Evolutionary conservation across 306 rosid genomes (phyloP).

Genomic region (Pyrus pyrifolia): DNA sequence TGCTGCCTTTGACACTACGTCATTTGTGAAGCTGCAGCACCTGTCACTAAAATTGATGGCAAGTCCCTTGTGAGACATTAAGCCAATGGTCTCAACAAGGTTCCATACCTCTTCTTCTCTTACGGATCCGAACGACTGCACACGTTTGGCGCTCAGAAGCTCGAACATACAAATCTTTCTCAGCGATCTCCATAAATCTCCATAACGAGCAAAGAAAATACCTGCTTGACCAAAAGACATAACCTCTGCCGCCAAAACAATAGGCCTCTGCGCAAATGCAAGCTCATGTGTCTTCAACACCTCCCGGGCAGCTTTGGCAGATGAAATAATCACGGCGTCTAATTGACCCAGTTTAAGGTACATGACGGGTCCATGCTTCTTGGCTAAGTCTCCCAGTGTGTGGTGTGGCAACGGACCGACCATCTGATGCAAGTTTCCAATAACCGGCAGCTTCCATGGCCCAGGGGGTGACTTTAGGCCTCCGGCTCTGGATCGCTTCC

Average conservation of each 20-base stretch:
- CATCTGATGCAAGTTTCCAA: slow-evolving; percentile 15
- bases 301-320: neutral
- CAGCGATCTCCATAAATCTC: slow-evolving; percentile 14
- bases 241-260: neutral
- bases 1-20: neutral
- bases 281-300: slow-evolving; percentile 7
- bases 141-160: neutral
- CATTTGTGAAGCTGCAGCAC: neutral
- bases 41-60: neutral
- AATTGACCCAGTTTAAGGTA: neutral
- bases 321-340: neutral
- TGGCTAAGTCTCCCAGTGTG: neutral
- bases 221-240: neutral
- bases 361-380: slow-evolving; percentile 1
- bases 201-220: slow-evolving; percentile 10
- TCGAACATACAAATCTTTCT: slow-evolving; percentile 5
- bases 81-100: neutral
- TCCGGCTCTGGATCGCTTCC: neutral
- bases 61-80: neutral
- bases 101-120: slow-evolving; percentile 13
- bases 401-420: neutral
- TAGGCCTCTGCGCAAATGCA: slow-evolving; percentile 5
- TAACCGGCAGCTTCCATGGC: slow-evolving; percentile 11
- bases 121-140: slow-evolving; percentile 3
- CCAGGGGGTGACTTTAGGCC: slow-evolving; percentile 1